Base-by-base conservation (phyloP, 2,329 filamentous ascomycete species). In the Claviceps sp. region DNA sequence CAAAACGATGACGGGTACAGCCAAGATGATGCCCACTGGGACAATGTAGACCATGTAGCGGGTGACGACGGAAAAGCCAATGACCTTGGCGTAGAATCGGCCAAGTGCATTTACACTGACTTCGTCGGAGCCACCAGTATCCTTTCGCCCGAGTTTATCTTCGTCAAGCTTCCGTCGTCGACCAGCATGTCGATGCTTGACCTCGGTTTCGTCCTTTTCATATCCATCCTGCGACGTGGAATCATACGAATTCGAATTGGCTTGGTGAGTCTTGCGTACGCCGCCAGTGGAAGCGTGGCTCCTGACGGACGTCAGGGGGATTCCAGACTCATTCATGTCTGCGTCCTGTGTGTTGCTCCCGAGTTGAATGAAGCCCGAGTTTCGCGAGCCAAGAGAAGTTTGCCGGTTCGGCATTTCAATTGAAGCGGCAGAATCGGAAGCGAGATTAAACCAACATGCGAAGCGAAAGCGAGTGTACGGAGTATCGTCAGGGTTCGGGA, bases 11-110 rank as follows among this genome's bases (percentile, higher is more conserved):
- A 86, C 70, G 13, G 83, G 83, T 5, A 81, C 63, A 7, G 80
- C 80, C 50, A 87, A 72, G 26, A 84, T 60, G 16, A 82, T 54
- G 46, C 74, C 80, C 34, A 86, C 69, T 5, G 84, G 84, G 24
- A 82, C 67, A 56, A 86, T 75, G 61, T 86, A 86, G 56, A 86
- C 72, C 47, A 85, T 68, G 62, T 86, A 86, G 47, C 83, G 74
- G 4, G 79, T 83, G 55, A 85, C 60, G 56, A 81, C 72, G 7
- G 79, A 83, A 61, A 82, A 82, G 58, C 73, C 71, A 54, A 85
- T 69, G 55, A 87, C 74, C 63, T 77, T 83, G 60, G 75, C 73
- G 67, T 86, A 84, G 38, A 86, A 61, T 54, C 74, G 74, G 45
- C 84, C 84, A 72, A 87, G 78, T 55, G 76, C 76, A 58, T 81